These are phyloP conservation scores for Myrmaecium sp. DNA, from an alignment of 2,329 filamentous ascomycete genomes.

Conservation along the genomic window DNA sequence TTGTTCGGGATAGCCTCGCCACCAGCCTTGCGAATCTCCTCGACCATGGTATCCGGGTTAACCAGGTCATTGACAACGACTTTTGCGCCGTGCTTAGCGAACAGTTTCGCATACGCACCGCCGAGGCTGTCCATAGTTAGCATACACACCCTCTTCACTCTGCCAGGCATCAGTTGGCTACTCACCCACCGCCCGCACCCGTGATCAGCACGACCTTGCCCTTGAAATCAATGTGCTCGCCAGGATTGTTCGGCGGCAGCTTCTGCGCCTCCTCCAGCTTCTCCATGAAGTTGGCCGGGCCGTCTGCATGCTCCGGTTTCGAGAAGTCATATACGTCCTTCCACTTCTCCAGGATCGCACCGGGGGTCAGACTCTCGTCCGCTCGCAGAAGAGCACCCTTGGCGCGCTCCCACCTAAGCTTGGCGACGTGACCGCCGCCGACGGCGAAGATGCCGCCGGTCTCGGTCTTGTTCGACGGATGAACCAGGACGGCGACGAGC, in stretches of 20 bases:
- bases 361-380: conserved; percentile 74
- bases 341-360: conserved; percentile 81
- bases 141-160: conserved; percentile 1
- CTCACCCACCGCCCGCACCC: conserved; percentile 57
- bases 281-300: conserved; percentile 73
- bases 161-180: background rate
- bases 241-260: conserved; percentile 52
- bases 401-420: conserved; percentile 88
- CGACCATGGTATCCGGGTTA: conserved; percentile 77
- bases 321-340: conserved; percentile 75
- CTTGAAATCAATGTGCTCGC: conserved; percentile 62
- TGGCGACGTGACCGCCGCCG: conserved; percentile 81
- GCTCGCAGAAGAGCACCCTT: conserved; percentile 78
- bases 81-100: conserved; percentile 67
- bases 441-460: conserved; percentile 85
- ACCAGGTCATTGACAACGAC: conserved; percentile 93
- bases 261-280: conserved; percentile 73
- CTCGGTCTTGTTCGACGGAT: conserved; percentile 69
- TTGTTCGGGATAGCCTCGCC: conserved; percentile 87
- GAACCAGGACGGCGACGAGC: conserved; percentile 71
- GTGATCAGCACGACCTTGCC: conserved; percentile 78
- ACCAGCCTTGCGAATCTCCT: conserved; percentile 79
- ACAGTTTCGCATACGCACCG: conserved; percentile 74
- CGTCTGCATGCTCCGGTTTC: conserved; percentile 62
- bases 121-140: conserved; percentile 47